Percentiles rank a stretch among this genome's conserved stretches.
These are phyloP conservation scores for Tylopilus sp. DNA, from an alignment of 768 basidiomycete species.

Conservation along the genomic window DNA sequence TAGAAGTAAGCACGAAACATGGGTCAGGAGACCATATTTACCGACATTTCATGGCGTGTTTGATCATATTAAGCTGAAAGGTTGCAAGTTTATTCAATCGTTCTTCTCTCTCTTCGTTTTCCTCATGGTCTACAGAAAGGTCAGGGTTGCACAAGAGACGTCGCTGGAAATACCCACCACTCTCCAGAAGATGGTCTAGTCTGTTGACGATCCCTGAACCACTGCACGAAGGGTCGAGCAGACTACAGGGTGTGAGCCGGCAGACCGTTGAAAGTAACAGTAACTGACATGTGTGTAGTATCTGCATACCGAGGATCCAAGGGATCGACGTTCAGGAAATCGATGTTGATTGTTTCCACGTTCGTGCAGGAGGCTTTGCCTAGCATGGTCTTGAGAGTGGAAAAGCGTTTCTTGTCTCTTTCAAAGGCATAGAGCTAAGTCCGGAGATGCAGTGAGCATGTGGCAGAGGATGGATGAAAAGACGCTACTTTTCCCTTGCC, in stretches of 20 bases:
- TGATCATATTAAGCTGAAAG: constrained; percentile 90
- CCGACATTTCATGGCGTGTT: constrained; percentile 92
- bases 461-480: background rate
- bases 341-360: constrained; percentile 66
- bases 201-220: constrained; percentile 92
- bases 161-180: constrained; percentile 45
- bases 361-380: constrained; percentile 81
- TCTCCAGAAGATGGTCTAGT: constrained; percentile 76
- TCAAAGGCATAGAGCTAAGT: constrained; percentile 84
- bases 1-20: constrained; percentile 6
- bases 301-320: constrained; percentile 53
- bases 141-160: constrained; percentile 2
- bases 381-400: constrained; percentile 83
- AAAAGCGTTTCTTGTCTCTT: constrained; percentile 75
- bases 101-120: constrained; percentile 54
- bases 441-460: background rate
- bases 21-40: constrained; percentile 23
- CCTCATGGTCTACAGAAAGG: constrained; percentile 47
- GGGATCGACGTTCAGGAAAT: constrained; percentile 83
- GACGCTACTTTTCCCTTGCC: constrained; percentile 69
- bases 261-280: background rate
- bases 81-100: constrained; percentile 79
- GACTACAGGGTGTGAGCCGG: constrained; percentile 38
- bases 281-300: constrained; percentile 83
- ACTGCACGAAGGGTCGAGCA: constrained; percentile 96